These are phyloP conservation scores for Skeletonema costatum DNA, from an alignment of 108 stramenopile species.

Conservation along the genomic window DNA sequence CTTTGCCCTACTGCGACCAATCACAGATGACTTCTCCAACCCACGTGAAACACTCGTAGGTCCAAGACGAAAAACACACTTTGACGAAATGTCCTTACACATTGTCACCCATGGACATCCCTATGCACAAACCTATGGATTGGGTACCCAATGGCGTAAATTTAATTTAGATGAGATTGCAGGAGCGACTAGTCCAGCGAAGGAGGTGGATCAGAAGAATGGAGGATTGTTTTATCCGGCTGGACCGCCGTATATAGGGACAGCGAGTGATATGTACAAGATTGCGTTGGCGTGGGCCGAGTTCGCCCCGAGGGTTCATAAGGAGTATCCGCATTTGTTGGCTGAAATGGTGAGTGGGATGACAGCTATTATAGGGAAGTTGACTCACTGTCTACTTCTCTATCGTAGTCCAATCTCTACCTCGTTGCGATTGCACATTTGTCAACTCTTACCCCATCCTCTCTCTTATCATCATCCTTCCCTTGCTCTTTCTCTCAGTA, in stretches of 20 bases:
- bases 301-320: constrained; percentile 72
- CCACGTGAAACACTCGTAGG: constrained; percentile 45
- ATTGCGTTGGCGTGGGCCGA: constrained; percentile 76
- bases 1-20: constrained; percentile 86
- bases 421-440: no score
- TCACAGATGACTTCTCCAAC: constrained; percentile 72
- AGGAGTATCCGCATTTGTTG: constrained; percentile 70
- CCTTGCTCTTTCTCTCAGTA: constrained; percentile 28
- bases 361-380: no score
- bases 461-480: neutral
- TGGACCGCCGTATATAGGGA: constrained; percentile 93
- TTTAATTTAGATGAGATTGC: constrained; percentile 72
- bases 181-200: constrained; percentile 65
- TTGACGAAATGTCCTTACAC: constrained; percentile 44
- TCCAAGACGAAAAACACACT: constrained; percentile 12
- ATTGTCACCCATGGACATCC: constrained; percentile 86
- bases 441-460: neutral
- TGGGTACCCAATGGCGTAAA: constrained; percentile 73
- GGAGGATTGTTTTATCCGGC: constrained; percentile 66
- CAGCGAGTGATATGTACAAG: constrained; percentile 72
- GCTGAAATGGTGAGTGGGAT: constrained; percentile 59
- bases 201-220: constrained; percentile 33
- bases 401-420: neutral
- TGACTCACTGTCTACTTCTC: no score
- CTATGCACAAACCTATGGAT: constrained; percentile 88